Base-by-base conservation (phyloP, 176 grass and related monocot species). In the Ampelocalamus luodianensis region DNA sequence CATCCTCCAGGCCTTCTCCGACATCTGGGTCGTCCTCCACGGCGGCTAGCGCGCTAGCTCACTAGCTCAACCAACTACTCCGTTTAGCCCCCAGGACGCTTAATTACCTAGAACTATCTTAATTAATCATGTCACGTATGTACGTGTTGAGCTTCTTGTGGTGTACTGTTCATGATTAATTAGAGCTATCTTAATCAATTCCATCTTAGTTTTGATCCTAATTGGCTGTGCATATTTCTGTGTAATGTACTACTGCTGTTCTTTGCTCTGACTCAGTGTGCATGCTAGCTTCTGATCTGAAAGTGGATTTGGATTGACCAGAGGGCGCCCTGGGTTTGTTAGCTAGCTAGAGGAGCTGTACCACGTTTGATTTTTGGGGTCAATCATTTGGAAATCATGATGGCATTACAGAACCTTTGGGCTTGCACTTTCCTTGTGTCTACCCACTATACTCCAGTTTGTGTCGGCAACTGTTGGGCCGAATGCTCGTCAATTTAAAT, bases 1-100 rank as follows among this genome's bases (percentile, higher is more conserved):
- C 79, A 99, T 99, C 85, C 93, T 99, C 43, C 96, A 96, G 80
- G 93, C 96, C 4, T 99, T 99, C 90, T 96, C 96, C 23, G 96
- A 99, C 86, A 96, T 96, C 80, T 99, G 93, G 93, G 84, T 89
- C 59, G 84, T 92, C 29, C 87, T 96, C 53, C 92, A 92, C 20
- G 93, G 84, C 72, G 73, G 92, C 68, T 95, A 83, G 73, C 56
- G 13, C 4, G 10, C 23, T 62, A 63, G 24, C 32, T 34, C 32
- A 34, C 62, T 38, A 60, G 15, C 63, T 13, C 1, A 6, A 1
- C 44, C 17, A 6, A 4, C 8, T 22, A 61, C 18, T 23, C 17
- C 42, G 9, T 37, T 7, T 49, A 60, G 71, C 32, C 32, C 42
- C 44, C 12, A 53, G 20, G 20, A 27, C 5, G 82, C 22, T 84